These are phyloP conservation scores for Elymus sibiricus DNA, from an alignment of 176 grass and related monocot genomes.

Conservation along the genomic window DNA sequence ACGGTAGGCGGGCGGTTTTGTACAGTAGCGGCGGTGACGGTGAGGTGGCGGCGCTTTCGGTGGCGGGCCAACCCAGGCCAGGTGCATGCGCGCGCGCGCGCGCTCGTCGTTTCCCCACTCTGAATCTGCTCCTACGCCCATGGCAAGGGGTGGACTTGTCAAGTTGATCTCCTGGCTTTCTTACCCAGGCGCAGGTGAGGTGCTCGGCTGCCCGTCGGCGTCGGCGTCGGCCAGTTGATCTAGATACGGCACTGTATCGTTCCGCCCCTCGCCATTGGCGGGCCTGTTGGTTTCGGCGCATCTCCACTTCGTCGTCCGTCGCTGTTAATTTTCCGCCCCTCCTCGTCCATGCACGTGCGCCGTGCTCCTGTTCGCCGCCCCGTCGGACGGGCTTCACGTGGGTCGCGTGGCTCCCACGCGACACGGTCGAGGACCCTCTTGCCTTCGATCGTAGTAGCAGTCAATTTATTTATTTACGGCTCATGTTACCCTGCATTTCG, in stretches of 20 bases:
- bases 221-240: not conserved
- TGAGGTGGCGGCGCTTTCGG: conserved; percentile 1
- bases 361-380: not conserved
- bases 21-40: not conserved
- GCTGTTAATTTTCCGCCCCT: not conserved
- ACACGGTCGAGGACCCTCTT: not conserved
- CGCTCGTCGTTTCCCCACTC: not conserved
- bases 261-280: not conserved
- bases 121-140: not conserved
- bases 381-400: not conserved
- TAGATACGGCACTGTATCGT: not conserved
- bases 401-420: not conserved
- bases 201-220: too few relatives aligned
- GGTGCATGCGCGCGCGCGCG: conserved; percentile 9
- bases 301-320: not conserved
- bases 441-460: too few relatives aligned
- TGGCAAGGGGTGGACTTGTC: not conserved
- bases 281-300: not conserved
- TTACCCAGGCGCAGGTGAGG: too few relatives aligned
- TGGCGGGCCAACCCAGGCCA: not conserved
- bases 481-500: too few relatives aligned
- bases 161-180: too few relatives aligned
- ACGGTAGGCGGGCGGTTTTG: not conserved
- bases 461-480: too few relatives aligned
- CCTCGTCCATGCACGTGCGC: not conserved